Evolutionary conservation across 176 grass and related monocot species (phyloP).

Genomic region (Tillandsia leiboldiana): DNA sequence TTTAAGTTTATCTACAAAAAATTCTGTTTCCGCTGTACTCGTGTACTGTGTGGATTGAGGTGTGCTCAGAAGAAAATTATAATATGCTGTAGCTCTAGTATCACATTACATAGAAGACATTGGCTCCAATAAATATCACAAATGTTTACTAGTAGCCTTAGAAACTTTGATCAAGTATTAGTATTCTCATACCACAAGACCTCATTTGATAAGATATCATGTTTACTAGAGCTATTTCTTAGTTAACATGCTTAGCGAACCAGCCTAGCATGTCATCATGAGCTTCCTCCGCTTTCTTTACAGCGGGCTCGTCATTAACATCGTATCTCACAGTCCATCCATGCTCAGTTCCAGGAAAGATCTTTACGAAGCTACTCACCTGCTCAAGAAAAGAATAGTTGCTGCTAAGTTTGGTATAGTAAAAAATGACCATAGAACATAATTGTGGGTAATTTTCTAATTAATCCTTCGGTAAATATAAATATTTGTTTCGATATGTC

Average conservation of each 20-base stretch:
- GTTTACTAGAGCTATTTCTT: background rate
- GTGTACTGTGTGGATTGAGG: too few relatives aligned
- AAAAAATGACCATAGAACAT: background rate
- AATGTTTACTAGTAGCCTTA: too few relatives aligned
- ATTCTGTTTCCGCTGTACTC: too few relatives aligned
- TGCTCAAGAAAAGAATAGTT: background rate
- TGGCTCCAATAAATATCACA: too few relatives aligned
- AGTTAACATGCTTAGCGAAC: conserved; percentile 32
- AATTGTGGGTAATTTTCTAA: background rate
- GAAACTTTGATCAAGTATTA: too few relatives aligned
- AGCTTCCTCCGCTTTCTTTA: conserved; percentile 34
- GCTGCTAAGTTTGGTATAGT: background rate
- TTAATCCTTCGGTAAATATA: background rate
- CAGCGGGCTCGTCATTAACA: conserved; percentile 13
- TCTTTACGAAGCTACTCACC: conserved; percentile 34
- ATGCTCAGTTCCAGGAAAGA: conserved; percentile 28
- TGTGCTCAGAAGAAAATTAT: too few relatives aligned
- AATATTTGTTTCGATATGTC: too few relatives aligned
- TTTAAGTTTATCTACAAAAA: too few relatives aligned
- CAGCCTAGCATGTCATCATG: conserved; percentile 23
- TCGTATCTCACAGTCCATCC: conserved; percentile 35
- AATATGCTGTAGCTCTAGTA: too few relatives aligned
- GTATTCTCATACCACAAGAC: too few relatives aligned
- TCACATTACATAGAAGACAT: too few relatives aligned
- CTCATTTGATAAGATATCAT: too few relatives aligned